These are phyloP conservation scores for Solanum appendiculatum DNA, from an alignment of 257 asterid genomes.

Conservation along the genomic window DNA sequence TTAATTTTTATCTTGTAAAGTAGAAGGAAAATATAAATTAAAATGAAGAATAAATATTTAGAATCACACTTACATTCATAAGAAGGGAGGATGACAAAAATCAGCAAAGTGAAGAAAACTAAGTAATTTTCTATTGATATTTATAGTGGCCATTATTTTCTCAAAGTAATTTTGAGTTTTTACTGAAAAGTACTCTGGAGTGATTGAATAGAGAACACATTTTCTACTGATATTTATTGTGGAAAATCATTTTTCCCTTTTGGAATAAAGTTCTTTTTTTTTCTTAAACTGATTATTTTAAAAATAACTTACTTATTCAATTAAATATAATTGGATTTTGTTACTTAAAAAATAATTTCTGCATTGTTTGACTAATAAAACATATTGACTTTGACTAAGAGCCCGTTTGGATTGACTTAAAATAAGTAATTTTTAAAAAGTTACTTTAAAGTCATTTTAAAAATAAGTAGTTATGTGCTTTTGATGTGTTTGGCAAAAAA, in stretches of 20 bases:
- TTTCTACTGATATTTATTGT: neutral
- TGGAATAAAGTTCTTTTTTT: neutral
- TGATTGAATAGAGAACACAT: neutral
- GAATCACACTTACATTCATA: neutral
- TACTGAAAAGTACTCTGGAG: neutral
- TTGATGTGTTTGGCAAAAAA: no score
- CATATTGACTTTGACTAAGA: neutral
- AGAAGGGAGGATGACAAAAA: neutral
- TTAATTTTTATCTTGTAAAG: neutral
- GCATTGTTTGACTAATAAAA: neutral
- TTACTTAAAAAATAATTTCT: neutral
- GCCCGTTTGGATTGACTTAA: no score
- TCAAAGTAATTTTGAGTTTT: neutral
- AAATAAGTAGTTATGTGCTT: no score
- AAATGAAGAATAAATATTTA: neutral
- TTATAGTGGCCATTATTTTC: neutral
- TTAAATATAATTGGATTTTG: neutral
- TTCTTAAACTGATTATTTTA: neutral
- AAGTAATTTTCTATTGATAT: neutral
- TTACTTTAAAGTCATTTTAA: no score
- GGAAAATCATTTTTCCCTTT: neutral
- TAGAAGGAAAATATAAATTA: neutral
- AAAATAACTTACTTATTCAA: no score
- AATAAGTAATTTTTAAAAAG: no score
- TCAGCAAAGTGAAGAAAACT: neutral